A percentile compares a stretch with the other conserved stretches of the same genome.
These are phyloP conservation scores for Krasilnikovozyma curviuscula DNA, from an alignment of 768 basidiomycete genomes.

Conservation along the genomic window DNA sequence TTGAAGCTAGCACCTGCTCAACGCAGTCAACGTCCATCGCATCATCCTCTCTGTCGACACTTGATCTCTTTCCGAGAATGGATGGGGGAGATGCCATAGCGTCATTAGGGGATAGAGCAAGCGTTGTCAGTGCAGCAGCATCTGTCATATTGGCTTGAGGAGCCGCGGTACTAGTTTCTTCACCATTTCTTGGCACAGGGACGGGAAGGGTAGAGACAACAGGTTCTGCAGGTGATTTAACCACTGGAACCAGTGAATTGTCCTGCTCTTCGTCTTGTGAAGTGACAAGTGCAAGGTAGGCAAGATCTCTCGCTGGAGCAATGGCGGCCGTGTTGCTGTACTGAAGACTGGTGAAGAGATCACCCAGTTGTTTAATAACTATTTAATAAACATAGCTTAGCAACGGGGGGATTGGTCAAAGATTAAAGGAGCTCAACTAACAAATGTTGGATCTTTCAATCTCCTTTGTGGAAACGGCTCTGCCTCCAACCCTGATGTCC, in stretches of 20 bases:
- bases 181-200: background rate
- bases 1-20: no score
- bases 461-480: slow-evolving; percentile 59
- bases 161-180: background rate
- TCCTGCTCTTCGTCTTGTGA: slow-evolving; percentile 33
- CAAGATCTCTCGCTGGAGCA: slow-evolving; percentile 66
- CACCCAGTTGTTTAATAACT: slow-evolving; percentile 67
- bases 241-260: no score
- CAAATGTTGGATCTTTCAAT: slow-evolving; percentile 70
- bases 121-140: background rate
- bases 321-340: slow-evolving; percentile 45
- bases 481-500: slow-evolving; percentile 68
- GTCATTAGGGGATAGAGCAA: no score
- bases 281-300: slow-evolving; percentile 76
- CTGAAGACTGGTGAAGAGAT: slow-evolving; percentile 59
- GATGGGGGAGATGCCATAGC: background rate
- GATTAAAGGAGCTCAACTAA: slow-evolving; percentile 26
- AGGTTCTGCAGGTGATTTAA: no score
- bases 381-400: background rate
- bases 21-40: slow-evolving; percentile 6
- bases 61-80: slow-evolving; percentile 10
- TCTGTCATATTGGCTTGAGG: slow-evolving; percentile 4
- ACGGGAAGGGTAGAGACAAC: background rate
- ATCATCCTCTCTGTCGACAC: slow-evolving; percentile 7
- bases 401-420: background rate